A percentile compares a stretch with the other conserved stretches of the same genome.
Conservation (phyloP, 2,329 filamentous ascomycete genomes). For the Arthrobotrys musiformis region DNA sequence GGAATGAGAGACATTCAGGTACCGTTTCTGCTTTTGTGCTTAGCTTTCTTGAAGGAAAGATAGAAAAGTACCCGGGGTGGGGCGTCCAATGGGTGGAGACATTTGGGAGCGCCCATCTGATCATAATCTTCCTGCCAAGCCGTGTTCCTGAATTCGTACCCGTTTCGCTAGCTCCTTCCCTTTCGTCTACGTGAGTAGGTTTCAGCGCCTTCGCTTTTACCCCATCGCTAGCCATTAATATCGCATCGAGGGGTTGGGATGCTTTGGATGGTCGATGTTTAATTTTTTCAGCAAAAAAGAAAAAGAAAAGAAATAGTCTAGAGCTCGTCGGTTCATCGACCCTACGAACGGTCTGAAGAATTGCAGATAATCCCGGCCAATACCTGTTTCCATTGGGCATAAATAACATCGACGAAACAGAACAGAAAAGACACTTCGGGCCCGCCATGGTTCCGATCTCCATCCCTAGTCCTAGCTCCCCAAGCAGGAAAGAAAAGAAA, state of each 20-base stretch:
- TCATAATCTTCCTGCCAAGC: conserved; percentile 26
- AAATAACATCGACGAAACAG: not conserved
- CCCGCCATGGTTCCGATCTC: not conserved
- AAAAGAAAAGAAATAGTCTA: not conserved
- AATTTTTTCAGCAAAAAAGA: not conserved
- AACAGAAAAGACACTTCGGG: not conserved
- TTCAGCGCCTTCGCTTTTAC: not conserved
- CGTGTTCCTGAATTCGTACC: conserved; percentile 14
- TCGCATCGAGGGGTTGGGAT: no score
- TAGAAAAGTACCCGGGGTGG: not conserved
- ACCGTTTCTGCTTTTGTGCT: conserved; percentile 28
- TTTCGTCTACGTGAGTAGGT: conserved; percentile 27
- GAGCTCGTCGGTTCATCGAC: not conserved
- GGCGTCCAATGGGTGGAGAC: no score
- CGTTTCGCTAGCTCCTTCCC: conserved; percentile 30
- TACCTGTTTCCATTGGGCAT: not conserved
- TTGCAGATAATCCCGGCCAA: not conserved
- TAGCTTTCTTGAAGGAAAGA: not conserved
- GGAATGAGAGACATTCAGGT: conserved; percentile 43
- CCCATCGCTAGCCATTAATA: not conserved
- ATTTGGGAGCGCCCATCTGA: conserved; percentile 24
- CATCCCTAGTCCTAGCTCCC: not conserved
- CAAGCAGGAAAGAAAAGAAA: not conserved
- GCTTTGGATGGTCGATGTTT: no score
- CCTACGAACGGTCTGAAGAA: not conserved